Conservation (phyloP, 2,329 filamentous ascomycete genomes). For the Remersonia thermophila region DNA sequence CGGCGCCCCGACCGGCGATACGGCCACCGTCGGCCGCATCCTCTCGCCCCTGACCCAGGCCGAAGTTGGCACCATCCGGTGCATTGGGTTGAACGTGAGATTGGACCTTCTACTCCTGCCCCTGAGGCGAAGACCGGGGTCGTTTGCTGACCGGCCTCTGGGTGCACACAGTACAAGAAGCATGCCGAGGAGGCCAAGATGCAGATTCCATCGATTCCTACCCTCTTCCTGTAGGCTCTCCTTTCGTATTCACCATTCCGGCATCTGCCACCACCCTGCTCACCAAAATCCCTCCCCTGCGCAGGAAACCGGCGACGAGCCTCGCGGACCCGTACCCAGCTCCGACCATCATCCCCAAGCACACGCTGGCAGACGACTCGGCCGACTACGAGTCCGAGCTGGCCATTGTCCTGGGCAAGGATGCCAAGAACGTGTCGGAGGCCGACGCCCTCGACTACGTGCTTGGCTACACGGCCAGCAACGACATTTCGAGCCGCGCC, state of each 20-base stretch:
- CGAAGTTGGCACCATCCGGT: slow-evolving; percentile 45
- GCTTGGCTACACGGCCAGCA: slow-evolving; percentile 44
- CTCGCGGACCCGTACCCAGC: slow-evolving; percentile 42
- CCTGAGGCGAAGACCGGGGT: neutral
- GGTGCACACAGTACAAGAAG: slow-evolving; percentile 26
- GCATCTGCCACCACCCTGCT: neutral
- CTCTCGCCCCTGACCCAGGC: slow-evolving; percentile 36
- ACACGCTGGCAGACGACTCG: slow-evolving; percentile 38
- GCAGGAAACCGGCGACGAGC: slow-evolving; percentile 39
- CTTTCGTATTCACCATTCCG: neutral
- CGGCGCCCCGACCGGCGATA: slow-evolving; percentile 36
- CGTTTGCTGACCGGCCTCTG: neutral
- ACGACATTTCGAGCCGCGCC: slow-evolving; percentile 50
- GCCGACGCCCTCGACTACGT: slow-evolving; percentile 46
- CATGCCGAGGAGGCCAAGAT: slow-evolving; percentile 41
- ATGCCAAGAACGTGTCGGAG: slow-evolving; percentile 42
- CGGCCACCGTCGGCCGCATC: slow-evolving; percentile 33
- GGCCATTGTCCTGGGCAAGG: slow-evolving; percentile 40
- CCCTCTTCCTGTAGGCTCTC: slow-evolving; percentile 34
- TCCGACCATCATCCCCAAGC: slow-evolving; percentile 39
- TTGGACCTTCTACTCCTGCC: neutral
- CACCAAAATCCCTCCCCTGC: neutral
- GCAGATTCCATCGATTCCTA: slow-evolving; percentile 39
- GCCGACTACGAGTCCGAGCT: slow-evolving; percentile 50
- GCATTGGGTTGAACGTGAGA: slow-evolving; percentile 43